Evolutionary conservation across 257 asterid species (phyloP).

Genomic region (Gardenia jasminoides): DNA sequence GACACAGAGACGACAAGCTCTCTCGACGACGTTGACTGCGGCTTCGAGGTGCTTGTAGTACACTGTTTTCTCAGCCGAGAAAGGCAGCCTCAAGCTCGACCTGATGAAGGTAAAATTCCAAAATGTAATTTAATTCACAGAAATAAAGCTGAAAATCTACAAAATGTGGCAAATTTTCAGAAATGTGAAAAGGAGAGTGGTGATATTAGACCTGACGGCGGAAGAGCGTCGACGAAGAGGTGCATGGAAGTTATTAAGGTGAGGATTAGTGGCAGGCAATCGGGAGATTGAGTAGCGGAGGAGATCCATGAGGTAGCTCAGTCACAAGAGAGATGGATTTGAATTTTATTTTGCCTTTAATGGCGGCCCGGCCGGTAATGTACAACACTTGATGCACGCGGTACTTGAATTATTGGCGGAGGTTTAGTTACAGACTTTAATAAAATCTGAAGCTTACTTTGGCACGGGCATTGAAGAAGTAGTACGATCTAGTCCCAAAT

Average conservation of each 20-base stretch:
- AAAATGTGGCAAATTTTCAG: neutral
- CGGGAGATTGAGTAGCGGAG: constrained; percentile 52
- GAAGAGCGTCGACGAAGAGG: constrained; percentile 44
- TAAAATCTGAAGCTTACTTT: too few relatives aligned
- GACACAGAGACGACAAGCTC: constrained; percentile 88
- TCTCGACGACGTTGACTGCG: constrained; percentile 75
- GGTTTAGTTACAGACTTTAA: too few relatives aligned
- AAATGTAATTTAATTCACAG: too few relatives aligned
- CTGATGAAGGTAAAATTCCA: constrained; percentile 29
- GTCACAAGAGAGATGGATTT: too few relatives aligned
- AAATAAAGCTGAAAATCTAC: constrained; percentile 8
- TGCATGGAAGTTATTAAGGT: constrained; percentile 25
- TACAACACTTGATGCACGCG: too few relatives aligned
- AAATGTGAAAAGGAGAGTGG: neutral
- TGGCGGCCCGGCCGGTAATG: too few relatives aligned
- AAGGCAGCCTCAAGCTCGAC: constrained; percentile 57
- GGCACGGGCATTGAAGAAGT: too few relatives aligned
- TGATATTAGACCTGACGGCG: constrained; percentile 47
- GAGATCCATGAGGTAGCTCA: constrained; percentile 47
- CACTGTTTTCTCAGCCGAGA: constrained; percentile 54
- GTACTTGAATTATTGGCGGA: too few relatives aligned
- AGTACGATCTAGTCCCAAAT: too few relatives aligned
- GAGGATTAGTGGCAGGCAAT: constrained; percentile 33
- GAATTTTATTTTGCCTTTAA: too few relatives aligned
- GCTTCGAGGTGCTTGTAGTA: constrained; percentile 70